Conservation (phyloP, 208 protist genomes). For the Trichomonas gallinae region DNA sequence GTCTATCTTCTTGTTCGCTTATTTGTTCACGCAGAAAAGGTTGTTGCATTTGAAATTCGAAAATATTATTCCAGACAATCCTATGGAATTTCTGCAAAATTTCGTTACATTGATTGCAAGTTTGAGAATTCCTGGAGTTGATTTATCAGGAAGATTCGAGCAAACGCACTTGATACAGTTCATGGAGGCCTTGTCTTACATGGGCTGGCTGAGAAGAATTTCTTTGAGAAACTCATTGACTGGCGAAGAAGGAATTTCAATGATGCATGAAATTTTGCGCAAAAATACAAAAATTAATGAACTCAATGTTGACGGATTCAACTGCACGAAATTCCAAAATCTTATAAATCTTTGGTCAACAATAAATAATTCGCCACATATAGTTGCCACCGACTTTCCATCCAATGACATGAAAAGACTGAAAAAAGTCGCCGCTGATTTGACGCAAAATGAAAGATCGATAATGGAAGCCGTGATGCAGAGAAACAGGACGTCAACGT, state of each 20-base stretch:
- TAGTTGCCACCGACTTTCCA: not conserved
- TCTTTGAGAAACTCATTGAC: not conserved
- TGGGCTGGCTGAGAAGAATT: not conserved
- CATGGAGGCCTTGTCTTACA: not conserved
- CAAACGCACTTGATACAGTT: not conserved
- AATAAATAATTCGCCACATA: not conserved
- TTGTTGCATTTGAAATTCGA: not conserved
- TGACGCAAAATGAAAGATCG: not conserved
- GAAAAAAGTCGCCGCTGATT: not conserved
- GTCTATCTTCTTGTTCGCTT: not conserved
- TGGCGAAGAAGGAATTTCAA: not conserved
- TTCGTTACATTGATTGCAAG: not conserved
- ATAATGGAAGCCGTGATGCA: not conserved
- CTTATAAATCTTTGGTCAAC: not conserved
- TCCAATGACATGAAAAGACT: not conserved
- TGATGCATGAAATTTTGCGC: not conserved
- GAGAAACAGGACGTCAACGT: not conserved
- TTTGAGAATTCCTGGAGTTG: not conserved
- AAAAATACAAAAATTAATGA: not conserved
- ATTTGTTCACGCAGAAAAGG: not conserved
- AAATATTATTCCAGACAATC: not conserved
- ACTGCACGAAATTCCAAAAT: not conserved
- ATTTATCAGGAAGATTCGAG: not conserved
- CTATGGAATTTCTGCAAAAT: not conserved
- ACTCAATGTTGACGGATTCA: not conserved